Conservation (phyloP, 2,329 filamentous ascomycete genomes). For the Fusarium nisikadoi region DNA sequence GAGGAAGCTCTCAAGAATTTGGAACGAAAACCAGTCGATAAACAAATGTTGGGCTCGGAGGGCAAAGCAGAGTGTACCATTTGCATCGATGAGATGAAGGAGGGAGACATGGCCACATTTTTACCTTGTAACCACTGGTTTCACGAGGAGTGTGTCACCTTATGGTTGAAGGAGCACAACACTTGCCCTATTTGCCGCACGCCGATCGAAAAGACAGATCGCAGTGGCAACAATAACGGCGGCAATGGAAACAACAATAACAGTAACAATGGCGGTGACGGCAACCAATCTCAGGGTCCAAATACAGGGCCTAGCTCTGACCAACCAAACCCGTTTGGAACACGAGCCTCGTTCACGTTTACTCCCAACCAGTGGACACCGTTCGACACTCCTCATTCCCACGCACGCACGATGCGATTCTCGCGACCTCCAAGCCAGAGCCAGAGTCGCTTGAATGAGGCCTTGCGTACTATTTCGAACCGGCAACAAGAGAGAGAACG, state of each 20-base stretch:
- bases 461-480: conserved; percentile 45
- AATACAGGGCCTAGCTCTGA: conserved; percentile 16
- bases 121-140: conserved; percentile 96
- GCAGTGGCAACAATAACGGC: conserved; percentile 14
- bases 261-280: conserved; percentile 6
- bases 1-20: conserved; percentile 78
- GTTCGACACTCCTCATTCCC: conserved; percentile 2
- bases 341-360: neutral
- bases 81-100: conserved; percentile 85
- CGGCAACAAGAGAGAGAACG: conserved; percentile 42
- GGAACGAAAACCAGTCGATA: conserved; percentile 75
- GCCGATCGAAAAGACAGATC: conserved; percentile 58
- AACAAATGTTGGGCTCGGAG: conserved; percentile 72
- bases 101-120: conserved; percentile 78
- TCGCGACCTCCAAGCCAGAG: conserved; percentile 44
- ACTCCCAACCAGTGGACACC: conserved; percentile 3
- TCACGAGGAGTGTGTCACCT: conserved; percentile 81
- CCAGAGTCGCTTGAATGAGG: conserved; percentile 46
- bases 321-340: conserved; percentile 17
- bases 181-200: conserved; percentile 87
- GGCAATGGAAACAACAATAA: conserved; percentile 14
- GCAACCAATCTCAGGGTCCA: conserved; percentile 22
- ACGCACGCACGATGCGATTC: conserved; percentile 26
- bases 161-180: conserved; percentile 91
- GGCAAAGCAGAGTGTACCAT: conserved; percentile 89